Evolutionary conservation across 1,284 basidiomycete genomes (phyloP).

Genomic region (Trichosporon coremiiforme): DNA sequence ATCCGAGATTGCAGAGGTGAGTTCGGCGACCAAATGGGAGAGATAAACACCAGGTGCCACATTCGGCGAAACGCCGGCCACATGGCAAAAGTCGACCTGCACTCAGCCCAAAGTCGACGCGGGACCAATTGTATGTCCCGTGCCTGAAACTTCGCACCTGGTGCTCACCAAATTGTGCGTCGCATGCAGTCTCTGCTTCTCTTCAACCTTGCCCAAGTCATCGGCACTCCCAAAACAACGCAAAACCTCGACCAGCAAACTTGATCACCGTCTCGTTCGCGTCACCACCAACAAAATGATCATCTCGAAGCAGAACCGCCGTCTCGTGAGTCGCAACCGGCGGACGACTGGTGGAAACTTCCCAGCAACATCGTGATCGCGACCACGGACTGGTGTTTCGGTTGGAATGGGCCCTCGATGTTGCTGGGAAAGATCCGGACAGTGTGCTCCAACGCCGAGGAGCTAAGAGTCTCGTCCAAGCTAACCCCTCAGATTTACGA

Average conservation of each 20-base stretch:
- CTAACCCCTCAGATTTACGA: slow-evolving; percentile 71
- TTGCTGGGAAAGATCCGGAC: neutral
- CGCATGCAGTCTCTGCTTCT: neutral
- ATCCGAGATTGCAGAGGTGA: neutral
- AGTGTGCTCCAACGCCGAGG: neutral
- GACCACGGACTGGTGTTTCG: neutral
- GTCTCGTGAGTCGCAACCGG: slow-evolving; percentile 44
- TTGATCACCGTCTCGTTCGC: slow-evolving; percentile 11
- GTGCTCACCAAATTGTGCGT: slow-evolving; percentile 3
- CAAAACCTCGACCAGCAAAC: slow-evolving; percentile 34
- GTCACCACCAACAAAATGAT: slow-evolving; percentile 42
- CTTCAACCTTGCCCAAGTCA: slow-evolving; percentile 36
- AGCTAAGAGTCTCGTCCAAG: neutral
- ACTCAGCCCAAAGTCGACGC: neutral
- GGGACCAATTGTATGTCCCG: neutral
- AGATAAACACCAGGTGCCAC: neutral
- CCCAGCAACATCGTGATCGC: neutral
- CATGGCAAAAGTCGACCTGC: neutral
- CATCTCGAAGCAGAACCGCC: slow-evolving; percentile 55
- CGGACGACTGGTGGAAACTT: neutral
- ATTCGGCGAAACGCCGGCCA: slow-evolving; percentile 1
- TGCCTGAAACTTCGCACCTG: slow-evolving; percentile 18
- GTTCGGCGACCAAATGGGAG: neutral
- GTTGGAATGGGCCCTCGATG: neutral
- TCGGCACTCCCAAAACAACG: slow-evolving; percentile 34